Base-by-base conservation (phyloP, 2,329 filamentous ascomycete species). In the Ceratocystis smalleyi region DNA sequence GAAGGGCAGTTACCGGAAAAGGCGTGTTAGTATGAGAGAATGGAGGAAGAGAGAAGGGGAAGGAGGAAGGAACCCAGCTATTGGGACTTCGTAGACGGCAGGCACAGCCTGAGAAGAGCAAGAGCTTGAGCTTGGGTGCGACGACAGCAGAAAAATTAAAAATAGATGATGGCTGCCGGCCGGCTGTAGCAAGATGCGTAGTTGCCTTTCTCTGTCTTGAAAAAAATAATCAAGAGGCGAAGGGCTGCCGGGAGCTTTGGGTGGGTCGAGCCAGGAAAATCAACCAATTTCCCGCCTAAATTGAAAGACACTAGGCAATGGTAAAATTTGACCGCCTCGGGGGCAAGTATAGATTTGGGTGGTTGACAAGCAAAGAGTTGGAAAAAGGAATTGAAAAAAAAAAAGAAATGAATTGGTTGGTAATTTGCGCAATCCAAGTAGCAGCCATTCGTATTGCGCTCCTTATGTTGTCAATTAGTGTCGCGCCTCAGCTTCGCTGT, bases 181-280 rank as follows among this genome's bases (percentile, higher is more conserved):
- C 19, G 17, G 27, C 17, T 30, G 24, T 19, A 35, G 5, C 35
- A 40, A 24, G 54, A 6, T 57, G 54, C 54, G 24, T 35, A n/a
- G 24, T 30, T 57, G 54, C n/a, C 32, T 4, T 32, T 57, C 54
- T 57, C 47, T 51, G 15, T 8, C 47, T 51, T 5, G 6, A 8
- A 15, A 35, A 57, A 19, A 57, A 57, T 19, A 57, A 35, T 15
- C 10, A 12, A 40, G 35, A 40, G 35, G 35, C 35, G 35, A 40
- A 35, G 54, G 54, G 27, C 19, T 57, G 15, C 8, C n/a, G 27
- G 27, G 54, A 35, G 54, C 8, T 35, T 19, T 22, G 17, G 54
- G 54, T 57, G 54, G 54, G 54, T 57, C 54, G 27, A 35, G 54
- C 54, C n/a, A 57, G 32, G 54, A 35, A 35, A 35, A 57, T 35